Conservation (phyloP, 2,329 filamentous ascomycete species). For the Colletotrichum cordylinicola region DNA sequence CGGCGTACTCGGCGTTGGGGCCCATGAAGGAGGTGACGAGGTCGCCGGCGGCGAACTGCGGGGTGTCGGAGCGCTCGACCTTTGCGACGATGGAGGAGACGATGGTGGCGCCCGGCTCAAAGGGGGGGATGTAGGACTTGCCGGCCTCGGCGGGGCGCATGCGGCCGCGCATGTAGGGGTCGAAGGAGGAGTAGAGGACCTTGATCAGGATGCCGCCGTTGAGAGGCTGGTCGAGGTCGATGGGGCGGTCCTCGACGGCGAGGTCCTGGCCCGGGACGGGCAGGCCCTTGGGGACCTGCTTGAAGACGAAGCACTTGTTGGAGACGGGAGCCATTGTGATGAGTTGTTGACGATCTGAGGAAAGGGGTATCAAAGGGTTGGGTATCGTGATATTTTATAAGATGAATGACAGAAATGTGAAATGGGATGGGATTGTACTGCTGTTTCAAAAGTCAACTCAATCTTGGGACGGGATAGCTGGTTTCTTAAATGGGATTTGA, state of each 20-base stretch:
- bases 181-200: slow-evolving; percentile 77
- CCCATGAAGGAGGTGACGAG: slow-evolving; percentile 52
- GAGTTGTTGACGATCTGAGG: neutral
- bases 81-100: slow-evolving; percentile 68
- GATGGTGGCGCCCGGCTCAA: slow-evolving; percentile 67
- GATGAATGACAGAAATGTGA: neutral
- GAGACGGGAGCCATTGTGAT: slow-evolving; percentile 48
- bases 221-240: slow-evolving; percentile 68
- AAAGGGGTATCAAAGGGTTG: neutral
- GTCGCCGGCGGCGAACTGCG: slow-evolving; percentile 51
- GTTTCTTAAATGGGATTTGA: neutral
- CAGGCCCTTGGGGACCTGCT: slow-evolving; percentile 67
- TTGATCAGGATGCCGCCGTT: slow-evolving; percentile 72
- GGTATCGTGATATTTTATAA: neutral
- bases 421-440: neutral
- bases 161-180: slow-evolving; percentile 83
- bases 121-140: slow-evolving; percentile 73
- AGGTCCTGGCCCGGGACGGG: slow-evolving; percentile 77
- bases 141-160: slow-evolving; percentile 68
- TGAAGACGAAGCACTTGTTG: slow-evolving; percentile 82
- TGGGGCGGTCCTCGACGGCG: slow-evolving; percentile 66
- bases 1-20: slow-evolving; percentile 71
- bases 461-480: neutral
- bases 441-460: neutral
- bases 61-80: slow-evolving; percentile 72